These are phyloP conservation scores for Mucor ambiguus DNA, from an alignment of 371 early-diverging fungal species.

Conservation along the genomic window DNA sequence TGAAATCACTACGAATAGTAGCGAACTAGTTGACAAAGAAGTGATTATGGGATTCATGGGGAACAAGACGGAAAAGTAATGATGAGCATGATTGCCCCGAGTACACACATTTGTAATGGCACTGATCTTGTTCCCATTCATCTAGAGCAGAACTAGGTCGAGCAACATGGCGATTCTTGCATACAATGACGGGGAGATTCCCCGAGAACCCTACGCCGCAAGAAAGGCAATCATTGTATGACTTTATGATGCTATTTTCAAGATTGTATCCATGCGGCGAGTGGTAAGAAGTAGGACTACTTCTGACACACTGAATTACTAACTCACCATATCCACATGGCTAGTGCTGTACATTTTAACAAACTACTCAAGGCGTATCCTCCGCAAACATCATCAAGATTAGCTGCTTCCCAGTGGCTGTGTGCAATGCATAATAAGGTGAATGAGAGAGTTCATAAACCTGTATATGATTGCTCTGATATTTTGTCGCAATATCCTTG, in stretches of 20 bases:
- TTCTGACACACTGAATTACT: no score
- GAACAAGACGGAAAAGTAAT: conserved; percentile 79
- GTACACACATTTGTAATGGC: neutral
- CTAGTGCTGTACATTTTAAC: conserved; percentile 88
- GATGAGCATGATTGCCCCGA: neutral
- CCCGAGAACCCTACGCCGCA: conserved; percentile 82
- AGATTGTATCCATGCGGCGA: conserved; percentile 98
- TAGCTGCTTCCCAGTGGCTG: conserved; percentile 87
- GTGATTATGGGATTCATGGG: conserved; percentile 81
- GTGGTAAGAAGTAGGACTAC: conserved; percentile 80
- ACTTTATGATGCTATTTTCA: conserved; percentile 85
- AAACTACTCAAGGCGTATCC: conserved; percentile 76
- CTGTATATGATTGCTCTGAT: conserved; percentile 85
- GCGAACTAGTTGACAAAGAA: neutral
- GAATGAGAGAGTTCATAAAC: conserved; percentile 88
- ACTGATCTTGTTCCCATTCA: neutral
- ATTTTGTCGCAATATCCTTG: conserved; percentile 73
- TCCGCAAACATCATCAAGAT: conserved; percentile 76
- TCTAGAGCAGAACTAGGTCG: conserved; percentile 84
- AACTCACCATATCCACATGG: neutral
- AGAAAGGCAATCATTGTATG: conserved; percentile 75
- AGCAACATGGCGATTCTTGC: conserved; percentile 87
- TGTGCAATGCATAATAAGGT: conserved; percentile 97
- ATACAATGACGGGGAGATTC: conserved; percentile 97
- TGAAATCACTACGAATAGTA: neutral